Evolutionary conservation across 331 rosid genomes (phyloP), one percentile per base, ranked within the genome.

Genomic region (Ulmus americana): DNA sequence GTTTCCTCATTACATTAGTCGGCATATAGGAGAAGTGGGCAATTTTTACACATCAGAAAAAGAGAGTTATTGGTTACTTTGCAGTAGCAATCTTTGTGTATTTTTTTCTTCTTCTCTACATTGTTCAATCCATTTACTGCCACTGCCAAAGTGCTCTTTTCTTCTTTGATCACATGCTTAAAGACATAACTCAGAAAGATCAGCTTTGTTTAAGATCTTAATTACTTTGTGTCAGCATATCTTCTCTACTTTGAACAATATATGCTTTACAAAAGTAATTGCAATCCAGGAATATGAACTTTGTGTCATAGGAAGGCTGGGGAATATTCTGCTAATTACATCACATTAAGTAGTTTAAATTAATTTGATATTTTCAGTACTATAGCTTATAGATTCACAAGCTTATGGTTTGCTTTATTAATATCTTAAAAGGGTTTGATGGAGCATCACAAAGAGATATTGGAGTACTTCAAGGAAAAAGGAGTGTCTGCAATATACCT

Each of bases 401-500:
- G 10, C 8, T 1, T 14, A 1, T 8, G 0, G 15, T 7, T 45
- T 15, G 20, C 6, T 5, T 13, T 28, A 7, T 61, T 12, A 41
- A n/a, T 22, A 22, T 8, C 5, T n/a, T 59, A 14, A 52, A 51
- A 81, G 92, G 90, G 86, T 47, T 60, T 83, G 69, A 74, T 77
- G 71, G 77, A 72, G 41, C 63, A 85, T 69, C 90, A 80, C 60
- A 39, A 51, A 58, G 85, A 88, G 64, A 76, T 85, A 67, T 80
- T 46, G 50, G 54, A 81, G 54, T 88, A 83, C 78, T 81, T 85
- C 39, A 76, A 88, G 49, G 35, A 46, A 45, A 81, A 65, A 64
- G 49, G 67, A 75, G 83, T 88, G 64, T 81, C 84, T 8, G 47
- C 78, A 38, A 77, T 85, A 60, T 85, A 83, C 60, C 82, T 83